Evolutionary conservation across 495 filamentous ascomycete genomes (phyloP).

Genomic region (Thermochaetoides thermophila): DNA sequence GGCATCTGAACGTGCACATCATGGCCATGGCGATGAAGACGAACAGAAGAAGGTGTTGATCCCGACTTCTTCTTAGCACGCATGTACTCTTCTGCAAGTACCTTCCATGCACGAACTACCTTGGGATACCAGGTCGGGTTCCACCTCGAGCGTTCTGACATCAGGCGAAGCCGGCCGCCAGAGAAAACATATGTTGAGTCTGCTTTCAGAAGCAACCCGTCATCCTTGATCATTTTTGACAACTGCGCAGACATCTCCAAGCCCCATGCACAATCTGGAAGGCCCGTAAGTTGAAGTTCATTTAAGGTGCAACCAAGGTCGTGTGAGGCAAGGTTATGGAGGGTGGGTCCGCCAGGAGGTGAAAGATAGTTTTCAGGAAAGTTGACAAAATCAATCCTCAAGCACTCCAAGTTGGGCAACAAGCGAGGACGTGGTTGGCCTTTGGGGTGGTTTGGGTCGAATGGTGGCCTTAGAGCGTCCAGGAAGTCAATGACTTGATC

Average conservation of each 20-base stretch:
- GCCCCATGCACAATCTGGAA: conserved; percentile 23
- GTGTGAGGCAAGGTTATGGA: conserved; percentile 25
- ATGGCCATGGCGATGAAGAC: conserved; percentile 3
- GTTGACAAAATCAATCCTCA: conserved; percentile 35
- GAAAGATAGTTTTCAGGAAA: conserved; percentile 23
- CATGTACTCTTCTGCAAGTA: conserved; percentile 8
- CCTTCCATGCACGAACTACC: conserved; percentile 22
- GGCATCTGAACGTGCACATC: conserved; percentile 11
- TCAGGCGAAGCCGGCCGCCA: conserved; percentile 15
- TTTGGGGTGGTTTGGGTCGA: conserved; percentile 15
- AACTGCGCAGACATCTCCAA: conserved; percentile 21
- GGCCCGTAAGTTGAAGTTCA: conserved; percentile 28
- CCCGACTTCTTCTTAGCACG: neutral
- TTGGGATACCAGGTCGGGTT: conserved; percentile 5
- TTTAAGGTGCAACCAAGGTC: conserved; percentile 29
- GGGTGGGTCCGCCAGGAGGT: conserved; percentile 13
- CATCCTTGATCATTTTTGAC: conserved; percentile 26
- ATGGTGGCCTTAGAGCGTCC: conserved; percentile 23
- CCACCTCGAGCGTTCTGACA: conserved; percentile 9
- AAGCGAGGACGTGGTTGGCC: conserved; percentile 18
- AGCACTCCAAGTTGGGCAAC: conserved; percentile 23
- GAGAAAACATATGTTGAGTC: conserved; percentile 19
- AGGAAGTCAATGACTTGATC: conserved; percentile 31
- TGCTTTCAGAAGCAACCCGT: conserved; percentile 26
- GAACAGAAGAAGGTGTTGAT: neutral